Percentiles rank a stretch among this genome's conserved stretches.
Conservation (phyloP, 805 yeast genomes). For the Brettanomyces bruxellensis region DNA sequence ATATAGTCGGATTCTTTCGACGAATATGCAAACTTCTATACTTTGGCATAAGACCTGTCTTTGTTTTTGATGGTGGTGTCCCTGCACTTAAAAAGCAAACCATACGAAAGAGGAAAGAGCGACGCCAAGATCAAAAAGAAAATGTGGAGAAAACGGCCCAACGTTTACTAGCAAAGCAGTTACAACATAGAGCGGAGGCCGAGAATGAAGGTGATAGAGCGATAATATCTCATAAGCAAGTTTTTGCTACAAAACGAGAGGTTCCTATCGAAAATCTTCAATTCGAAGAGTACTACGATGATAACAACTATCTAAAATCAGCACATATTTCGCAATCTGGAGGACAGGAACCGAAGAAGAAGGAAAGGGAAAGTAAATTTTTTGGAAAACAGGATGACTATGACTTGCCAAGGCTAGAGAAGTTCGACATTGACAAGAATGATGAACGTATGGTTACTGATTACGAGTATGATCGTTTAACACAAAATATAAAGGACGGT, state of each 20-base stretch:
- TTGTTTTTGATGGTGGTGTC: slow-evolving; percentile 94
- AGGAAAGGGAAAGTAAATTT: slow-evolving; percentile 15
- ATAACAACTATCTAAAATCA: slow-evolving; percentile 15
- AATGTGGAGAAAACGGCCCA: slow-evolving; percentile 70
- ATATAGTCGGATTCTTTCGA: slow-evolving; percentile 91
- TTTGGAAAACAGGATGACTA: slow-evolving; percentile 70
- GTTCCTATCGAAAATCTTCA: slow-evolving; percentile 17
- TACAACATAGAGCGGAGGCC: slow-evolving; percentile 48
- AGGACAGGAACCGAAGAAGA: not conserved
- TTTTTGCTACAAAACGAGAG: slow-evolving; percentile 6
- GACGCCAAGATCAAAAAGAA: slow-evolving; percentile 66
- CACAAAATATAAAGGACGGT: slow-evolving; percentile 46
- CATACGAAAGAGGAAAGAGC: slow-evolving; percentile 59
- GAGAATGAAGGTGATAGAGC: not conserved
- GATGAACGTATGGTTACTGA: slow-evolving; percentile 73
- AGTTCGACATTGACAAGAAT: slow-evolving; percentile 36
- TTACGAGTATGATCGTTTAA: slow-evolving; percentile 57
- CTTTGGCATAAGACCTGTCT: slow-evolving; percentile 81
- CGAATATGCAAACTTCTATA: slow-evolving; percentile 84
- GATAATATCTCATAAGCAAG: slow-evolving; percentile 1
- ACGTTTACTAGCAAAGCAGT: slow-evolving; percentile 66
- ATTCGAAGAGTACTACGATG: slow-evolving; percentile 29
- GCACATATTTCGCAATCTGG: not conserved
- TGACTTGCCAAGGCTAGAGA: slow-evolving; percentile 64
- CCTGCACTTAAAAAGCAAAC: slow-evolving; percentile 77